Conservation (phyloP, 2,329 filamentous ascomycete species). For the Fusarium brevicatenulatum region DNA sequence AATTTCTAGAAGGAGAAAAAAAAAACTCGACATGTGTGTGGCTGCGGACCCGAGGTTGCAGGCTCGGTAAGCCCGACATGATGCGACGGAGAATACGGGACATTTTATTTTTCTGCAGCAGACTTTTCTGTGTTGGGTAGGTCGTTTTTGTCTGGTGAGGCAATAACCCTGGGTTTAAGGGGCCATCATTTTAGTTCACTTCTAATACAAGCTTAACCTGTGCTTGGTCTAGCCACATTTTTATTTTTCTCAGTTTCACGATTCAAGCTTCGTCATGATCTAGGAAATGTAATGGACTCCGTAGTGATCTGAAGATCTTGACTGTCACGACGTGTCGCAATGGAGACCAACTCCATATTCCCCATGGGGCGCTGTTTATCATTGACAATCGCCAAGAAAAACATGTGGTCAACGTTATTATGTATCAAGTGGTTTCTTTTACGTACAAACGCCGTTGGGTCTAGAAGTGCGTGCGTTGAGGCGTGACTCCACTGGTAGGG, state of each 20-base stretch:
- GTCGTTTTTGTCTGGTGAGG: background rate
- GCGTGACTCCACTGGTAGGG: constrained; percentile 9
- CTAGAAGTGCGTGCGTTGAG: constrained; percentile 17
- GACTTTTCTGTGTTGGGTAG: constrained; percentile 19
- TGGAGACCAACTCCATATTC: constrained; percentile 21
- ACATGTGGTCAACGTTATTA: constrained; percentile 29
- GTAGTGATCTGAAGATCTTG: background rate
- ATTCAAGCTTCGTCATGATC: background rate
- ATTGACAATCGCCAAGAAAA: constrained; percentile 14
- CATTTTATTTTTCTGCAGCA: background rate
- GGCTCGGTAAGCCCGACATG: constrained; percentile 25
- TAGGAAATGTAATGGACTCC: background rate
- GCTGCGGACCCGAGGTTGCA: constrained; percentile 27
- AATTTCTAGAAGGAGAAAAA: constrained; percentile 1
- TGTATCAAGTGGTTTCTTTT: constrained; percentile 25
- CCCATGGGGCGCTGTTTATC: constrained; percentile 27
- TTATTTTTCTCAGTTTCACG: background rate
- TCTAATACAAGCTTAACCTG: constrained; percentile 14
- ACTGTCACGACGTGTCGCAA: background rate
- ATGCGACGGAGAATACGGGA: constrained; percentile 9
- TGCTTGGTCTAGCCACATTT: background rate
- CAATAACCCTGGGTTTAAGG: constrained; percentile 11
- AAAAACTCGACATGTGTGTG: background rate
- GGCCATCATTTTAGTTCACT: constrained; percentile 20
- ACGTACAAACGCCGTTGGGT: constrained; percentile 20